phyloP scores from a whole-genome alignment of 768 basidiomycete species.

The Epithele typhae region DNA sequence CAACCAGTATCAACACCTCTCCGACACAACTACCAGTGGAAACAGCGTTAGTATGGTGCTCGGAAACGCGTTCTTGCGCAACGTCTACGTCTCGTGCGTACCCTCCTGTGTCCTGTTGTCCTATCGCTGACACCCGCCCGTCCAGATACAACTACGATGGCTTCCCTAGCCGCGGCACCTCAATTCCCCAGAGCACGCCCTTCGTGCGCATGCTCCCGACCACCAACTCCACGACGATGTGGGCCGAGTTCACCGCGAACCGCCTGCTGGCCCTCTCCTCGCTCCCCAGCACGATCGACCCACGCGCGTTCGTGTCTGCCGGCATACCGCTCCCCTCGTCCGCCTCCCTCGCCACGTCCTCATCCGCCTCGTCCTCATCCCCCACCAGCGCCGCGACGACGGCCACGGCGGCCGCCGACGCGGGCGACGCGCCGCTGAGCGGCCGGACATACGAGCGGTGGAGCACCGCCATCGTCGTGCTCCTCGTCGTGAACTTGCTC shows the following conservation, averaged over 20 bases:
- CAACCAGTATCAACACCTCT: conserved; percentile 24
- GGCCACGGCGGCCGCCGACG: no score
- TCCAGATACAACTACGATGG: no score
- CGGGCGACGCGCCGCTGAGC: no score
- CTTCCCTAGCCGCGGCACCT: no score
- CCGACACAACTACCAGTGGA: conserved; percentile 10
- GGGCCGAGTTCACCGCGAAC: conserved; percentile 22
- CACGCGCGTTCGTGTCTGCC: no score
- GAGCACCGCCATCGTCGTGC: no score
- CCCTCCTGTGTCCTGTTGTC: neutral
- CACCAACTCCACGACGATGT: conserved; percentile 17
- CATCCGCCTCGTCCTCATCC: no score
- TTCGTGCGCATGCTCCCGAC: conserved; percentile 30
- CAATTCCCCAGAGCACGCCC: conserved; percentile 21
- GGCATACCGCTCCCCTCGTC: no score
- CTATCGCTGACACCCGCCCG: neutral
- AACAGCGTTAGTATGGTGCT: conserved; percentile 26
- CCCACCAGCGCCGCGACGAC: no score
- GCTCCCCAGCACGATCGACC: neutral
- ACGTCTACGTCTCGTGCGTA: conserved; percentile 29
- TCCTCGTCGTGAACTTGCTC: no score
- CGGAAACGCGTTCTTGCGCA: conserved; percentile 32
- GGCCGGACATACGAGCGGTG: no score
- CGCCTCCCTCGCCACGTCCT: no score
- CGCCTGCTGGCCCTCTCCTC: conserved; percentile 11